Evolutionary conservation across 2,329 filamentous ascomycete genomes (phyloP), one percentile per base, ranked within the genome.

Genomic region (Xenosphaeropsis pyriputrescens): DNA sequence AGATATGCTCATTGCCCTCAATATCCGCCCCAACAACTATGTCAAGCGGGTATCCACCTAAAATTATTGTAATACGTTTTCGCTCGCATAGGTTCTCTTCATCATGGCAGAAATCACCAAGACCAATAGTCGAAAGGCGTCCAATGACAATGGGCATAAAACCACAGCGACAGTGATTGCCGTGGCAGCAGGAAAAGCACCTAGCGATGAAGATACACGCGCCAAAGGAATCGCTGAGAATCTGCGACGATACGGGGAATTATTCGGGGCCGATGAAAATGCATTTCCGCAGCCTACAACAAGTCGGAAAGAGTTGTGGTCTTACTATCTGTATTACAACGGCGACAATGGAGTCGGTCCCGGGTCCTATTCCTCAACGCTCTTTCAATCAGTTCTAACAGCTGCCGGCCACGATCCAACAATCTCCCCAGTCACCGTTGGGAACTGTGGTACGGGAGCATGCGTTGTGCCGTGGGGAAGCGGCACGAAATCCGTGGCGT

Each of bases 271-370:
- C 2, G 54, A 58, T 35, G 57, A 58, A 38, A 50, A 57, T 38
- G 45, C 50, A 2, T 54, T 53, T 39, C 49, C 55, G 6, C 56
- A 60, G 36, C 58, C 59, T 6, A 59, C 58, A 13, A 62, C 58
- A 5, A 59, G 56, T 2, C 52, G 53, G 14, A 58, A 50, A 41
- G 60, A 63, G 37, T 43, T 62, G 4, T 62, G 58, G 59, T 57
- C 59, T 5, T 62, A 62, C 36, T 63, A 63, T 41, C 54, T 61
- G 11, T 62, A 63, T 40, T 62, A 59, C 41, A 62, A 62, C 39
- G 60, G 60, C n/a, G 55, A 63, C 37, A 62, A 62, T 45, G 59
- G 60, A 3, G 59, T 63, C 26, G 60, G 60, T 4, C 58, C 58
- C 2, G 53, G 53, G 18, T 58, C 57, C 4, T 62, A 62, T 42